Conservation (phyloP, 257 asterid genomes). For the Thymus mandschuricus region DNA sequence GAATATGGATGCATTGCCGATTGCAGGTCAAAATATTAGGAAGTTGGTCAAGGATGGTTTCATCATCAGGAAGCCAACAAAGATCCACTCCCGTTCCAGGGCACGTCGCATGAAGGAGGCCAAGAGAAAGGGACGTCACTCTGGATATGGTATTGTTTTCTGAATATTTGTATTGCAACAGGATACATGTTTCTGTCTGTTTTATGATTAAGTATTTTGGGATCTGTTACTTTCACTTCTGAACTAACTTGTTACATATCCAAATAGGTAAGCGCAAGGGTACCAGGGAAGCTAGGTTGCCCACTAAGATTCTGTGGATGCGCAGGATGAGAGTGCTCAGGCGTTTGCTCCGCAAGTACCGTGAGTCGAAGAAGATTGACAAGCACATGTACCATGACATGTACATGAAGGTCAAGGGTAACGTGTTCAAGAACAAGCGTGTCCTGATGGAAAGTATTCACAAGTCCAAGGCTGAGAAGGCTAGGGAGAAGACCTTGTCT, state of each 20-base stretch:
- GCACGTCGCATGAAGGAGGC: constrained; percentile 97
- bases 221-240: not conserved
- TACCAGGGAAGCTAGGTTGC: constrained; percentile 96
- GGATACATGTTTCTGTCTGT: no score
- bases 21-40: constrained; percentile 79
- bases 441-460: constrained; percentile 96
- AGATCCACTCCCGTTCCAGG: constrained; percentile 92
- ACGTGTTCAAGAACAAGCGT: constrained; percentile 93
- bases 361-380: constrained; percentile 94
- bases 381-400: constrained; percentile 97
- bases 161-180: no score
- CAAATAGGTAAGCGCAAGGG: constrained; percentile 90
- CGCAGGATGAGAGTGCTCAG: constrained; percentile 93
- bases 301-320: constrained; percentile 95
- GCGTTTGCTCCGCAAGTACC: constrained; percentile 87
- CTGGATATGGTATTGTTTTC: constrained; percentile 79
- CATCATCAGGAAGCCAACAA: constrained; percentile 91
- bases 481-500: constrained; percentile 86
- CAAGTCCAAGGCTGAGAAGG: constrained; percentile 98
- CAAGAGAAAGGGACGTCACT: constrained; percentile 95
- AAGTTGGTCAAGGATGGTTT: constrained; percentile 94
- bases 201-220: no score
- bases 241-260: not conserved
- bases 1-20: not conserved
- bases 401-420: constrained; percentile 99